Evolutionary conservation across 163 green algal species (phyloP), one percentile per base, ranked within the genome.

Genomic region (Chlamydomonas reinhardtii): DNA sequence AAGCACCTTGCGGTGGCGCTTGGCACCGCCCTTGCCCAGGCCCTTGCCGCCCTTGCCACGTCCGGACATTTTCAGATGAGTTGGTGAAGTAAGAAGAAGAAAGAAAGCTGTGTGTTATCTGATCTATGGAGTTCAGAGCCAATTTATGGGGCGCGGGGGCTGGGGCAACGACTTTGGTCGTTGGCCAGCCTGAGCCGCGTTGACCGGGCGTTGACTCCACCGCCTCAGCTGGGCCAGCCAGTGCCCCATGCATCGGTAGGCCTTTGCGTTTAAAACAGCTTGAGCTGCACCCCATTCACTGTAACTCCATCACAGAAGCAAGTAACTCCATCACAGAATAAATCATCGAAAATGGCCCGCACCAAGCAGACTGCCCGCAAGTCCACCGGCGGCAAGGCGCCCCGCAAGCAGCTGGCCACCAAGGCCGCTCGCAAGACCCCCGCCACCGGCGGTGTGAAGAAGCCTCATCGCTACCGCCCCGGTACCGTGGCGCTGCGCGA

Each of bases 1-100:
- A 54, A 99, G 88, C 34, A 99, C 96, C 94, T 99, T 99, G 82
- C 96, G 91, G 91, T 99, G 96, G 85, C 96, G 94, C 95, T 99
- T 99, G 92, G 96, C 96, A 83, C 96, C 96, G 76, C 96, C 96
- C 95, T 98, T 99, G 83, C 96, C 96, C 25, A 98, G 96, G 87
- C 96, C 96, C 93, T 98, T 98, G 90, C 96, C 96, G 75, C 93
- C 94, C 86, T 98, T 98, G 91, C 95, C 96, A 71, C 94, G 91
- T 83, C 91, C 91, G 75, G 91, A 94, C 91, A 94, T 94, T 31
- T 43, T 91, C 8, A 68, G 24, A 32, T 56, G 48, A 56, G 48
- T 22, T 22, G 48, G 11, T 12, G 48, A 29, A n/a, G 59, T 8
- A 65, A 65, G 59, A 29, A 14, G 2, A 17, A 56, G 2, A 22